Conservation (phyloP, 1,284 basidiomycete species). For the Moesziomyces aphidis region DNA sequence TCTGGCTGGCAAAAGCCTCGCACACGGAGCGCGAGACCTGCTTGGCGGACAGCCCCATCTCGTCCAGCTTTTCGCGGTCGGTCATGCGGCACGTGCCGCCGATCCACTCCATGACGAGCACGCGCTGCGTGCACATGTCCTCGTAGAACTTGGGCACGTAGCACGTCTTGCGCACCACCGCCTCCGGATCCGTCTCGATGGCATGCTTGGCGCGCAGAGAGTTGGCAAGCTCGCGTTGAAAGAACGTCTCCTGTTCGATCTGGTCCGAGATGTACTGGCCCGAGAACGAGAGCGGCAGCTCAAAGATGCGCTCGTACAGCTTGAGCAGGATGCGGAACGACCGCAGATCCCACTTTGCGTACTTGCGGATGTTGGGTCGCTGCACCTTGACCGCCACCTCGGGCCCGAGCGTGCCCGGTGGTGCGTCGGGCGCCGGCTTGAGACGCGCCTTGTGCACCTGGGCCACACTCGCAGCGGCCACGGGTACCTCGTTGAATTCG, state of each 20-base stretch:
- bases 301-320: conserved; percentile 59
- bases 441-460: conserved; percentile 59
- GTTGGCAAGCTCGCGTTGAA: conserved; percentile 51
- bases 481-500: conserved; percentile 47
- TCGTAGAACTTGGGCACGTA: conserved; percentile 55
- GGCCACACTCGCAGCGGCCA: conserved; percentile 59
- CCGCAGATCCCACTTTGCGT: conserved; percentile 60
- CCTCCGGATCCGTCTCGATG: conserved; percentile 50
- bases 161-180: conserved; percentile 49
- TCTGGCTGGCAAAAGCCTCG: conserved; percentile 60
- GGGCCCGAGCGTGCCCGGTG: conserved; percentile 25
- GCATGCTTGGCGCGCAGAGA: conserved; percentile 44
- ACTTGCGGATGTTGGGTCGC: conserved; percentile 55
- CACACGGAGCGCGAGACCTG: conserved; percentile 52
- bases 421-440: conserved; percentile 18
- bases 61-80: conserved; percentile 47
- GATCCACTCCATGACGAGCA: conserved; percentile 63
- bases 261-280: conserved; percentile 62
- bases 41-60: conserved; percentile 54
- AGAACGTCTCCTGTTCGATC: conserved; percentile 60
- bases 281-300: conserved; percentile 52
- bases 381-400: conserved; percentile 64
- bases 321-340: conserved; percentile 54
- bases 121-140: conserved; percentile 46
- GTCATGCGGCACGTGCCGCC: conserved; percentile 54